Conservation (phyloP, 2,329 filamentous ascomycete species). For the Chrysosporium keratinophilum region DNA sequence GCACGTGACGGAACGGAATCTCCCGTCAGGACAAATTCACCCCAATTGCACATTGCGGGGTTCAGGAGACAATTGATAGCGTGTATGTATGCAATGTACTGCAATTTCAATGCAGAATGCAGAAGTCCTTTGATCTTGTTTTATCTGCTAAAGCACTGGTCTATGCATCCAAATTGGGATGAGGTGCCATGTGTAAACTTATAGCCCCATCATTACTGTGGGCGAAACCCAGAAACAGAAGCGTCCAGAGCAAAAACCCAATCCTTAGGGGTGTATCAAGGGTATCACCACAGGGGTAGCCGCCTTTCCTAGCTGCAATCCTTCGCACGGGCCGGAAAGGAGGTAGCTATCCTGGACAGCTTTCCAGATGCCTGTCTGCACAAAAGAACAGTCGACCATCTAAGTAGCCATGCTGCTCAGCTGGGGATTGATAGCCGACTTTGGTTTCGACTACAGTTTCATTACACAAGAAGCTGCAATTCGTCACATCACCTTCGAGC, state of each 20-base stretch:
- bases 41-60: neutral
- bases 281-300: no score
- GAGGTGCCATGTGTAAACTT: neutral
- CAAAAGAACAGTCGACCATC: no score
- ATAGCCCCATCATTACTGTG: neutral
- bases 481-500: slow-evolving; percentile 28
- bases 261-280: no score
- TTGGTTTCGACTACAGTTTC: no score
- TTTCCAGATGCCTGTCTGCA: no score
- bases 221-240: neutral
- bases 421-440: no score
- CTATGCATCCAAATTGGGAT: neutral
- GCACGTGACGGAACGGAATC: slow-evolving; percentile 4
- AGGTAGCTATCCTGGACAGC: no score
- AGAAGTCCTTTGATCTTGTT: neutral
- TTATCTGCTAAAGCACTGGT: neutral
- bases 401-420: no score
- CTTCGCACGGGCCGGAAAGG: no score
- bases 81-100: slow-evolving; percentile 1
- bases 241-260: no score
- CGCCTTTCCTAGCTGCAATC: no score
- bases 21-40: neutral
- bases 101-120: neutral
- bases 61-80: neutral
- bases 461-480: neutral